Conservation (phyloP, 768 basidiomycete genomes). For the Agaricus bisporus region DNA sequence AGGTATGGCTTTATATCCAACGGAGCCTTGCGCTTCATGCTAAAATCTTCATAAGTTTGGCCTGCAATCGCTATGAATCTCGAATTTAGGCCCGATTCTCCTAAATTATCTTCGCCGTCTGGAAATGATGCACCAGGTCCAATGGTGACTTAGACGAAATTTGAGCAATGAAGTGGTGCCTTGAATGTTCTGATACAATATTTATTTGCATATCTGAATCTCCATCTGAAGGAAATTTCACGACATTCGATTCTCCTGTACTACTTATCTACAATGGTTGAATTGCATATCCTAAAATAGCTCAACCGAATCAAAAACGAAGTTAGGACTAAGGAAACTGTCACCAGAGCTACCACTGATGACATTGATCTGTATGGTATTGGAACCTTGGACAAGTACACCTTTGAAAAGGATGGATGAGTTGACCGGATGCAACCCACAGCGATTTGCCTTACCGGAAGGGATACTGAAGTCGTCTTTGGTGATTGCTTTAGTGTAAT, state of each 20-base stretch:
- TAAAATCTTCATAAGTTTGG: conserved; percentile 42
- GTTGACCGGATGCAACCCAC: background rate
- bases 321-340: conserved; percentile 38
- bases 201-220: too few species aligned
- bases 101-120: conserved; percentile 11
- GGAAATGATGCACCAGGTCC: conserved; percentile 14
- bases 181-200: background rate
- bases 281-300: conserved; percentile 22
- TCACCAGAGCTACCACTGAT: conserved; percentile 40
- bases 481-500: background rate
- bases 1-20: conserved; percentile 33
- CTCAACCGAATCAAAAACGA: conserved; percentile 37
- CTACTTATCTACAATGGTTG: background rate
- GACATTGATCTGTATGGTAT: conserved; percentile 36
- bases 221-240: too few species aligned
- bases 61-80: conserved; percentile 57
- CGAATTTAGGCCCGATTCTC: conserved; percentile 44
- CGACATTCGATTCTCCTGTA: background rate
- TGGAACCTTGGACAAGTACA: conserved; percentile 31
- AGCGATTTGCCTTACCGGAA: conserved; percentile 22
- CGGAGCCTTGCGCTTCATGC: background rate
- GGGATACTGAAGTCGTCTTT: conserved; percentile 37
- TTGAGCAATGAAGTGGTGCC: too few species aligned
- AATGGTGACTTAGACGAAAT: background rate
- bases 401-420: conserved; percentile 12